Conservation (phyloP, 345 rosid species). For the Salix viminalis region DNA sequence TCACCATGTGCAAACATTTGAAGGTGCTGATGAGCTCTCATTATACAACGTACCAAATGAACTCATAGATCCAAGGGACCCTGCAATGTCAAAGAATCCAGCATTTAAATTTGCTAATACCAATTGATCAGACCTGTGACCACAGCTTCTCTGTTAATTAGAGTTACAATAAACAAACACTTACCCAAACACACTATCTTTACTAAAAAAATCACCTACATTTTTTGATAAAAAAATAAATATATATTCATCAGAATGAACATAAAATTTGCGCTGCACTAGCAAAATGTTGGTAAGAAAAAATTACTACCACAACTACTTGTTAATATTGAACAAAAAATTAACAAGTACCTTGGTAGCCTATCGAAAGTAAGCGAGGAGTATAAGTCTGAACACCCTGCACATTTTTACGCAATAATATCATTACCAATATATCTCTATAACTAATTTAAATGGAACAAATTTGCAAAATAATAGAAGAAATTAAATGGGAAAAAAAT, state of each 20-base stretch:
- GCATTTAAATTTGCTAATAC: not conserved
- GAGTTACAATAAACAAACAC: too few species aligned
- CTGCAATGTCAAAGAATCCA: slow-evolving; percentile 34
- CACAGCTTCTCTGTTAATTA: not conserved
- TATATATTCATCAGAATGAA: too few species aligned
- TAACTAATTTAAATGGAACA: not conserved
- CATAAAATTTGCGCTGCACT: too few species aligned
- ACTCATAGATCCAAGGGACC: slow-evolving; percentile 82
- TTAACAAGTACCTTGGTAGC: slow-evolving; percentile 57
- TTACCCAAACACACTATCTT: not conserved
- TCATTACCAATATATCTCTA: not conserved
- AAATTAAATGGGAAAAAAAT: not conserved
- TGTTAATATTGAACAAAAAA: not conserved
- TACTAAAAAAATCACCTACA: not conserved
- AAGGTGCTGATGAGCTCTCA: slow-evolving; percentile 31
- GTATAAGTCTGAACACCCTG: slow-evolving; percentile 76
- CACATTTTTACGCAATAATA: slow-evolving; percentile 8
- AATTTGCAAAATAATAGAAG: not conserved
- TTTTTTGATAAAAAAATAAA: too few species aligned
- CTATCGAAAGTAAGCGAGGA: slow-evolving; percentile 77
- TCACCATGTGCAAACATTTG: slow-evolving; percentile 70
- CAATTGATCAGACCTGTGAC: not conserved
- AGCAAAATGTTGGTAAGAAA: not conserved
- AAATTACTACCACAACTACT: not conserved
- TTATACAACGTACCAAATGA: slow-evolving; percentile 62